These are phyloP conservation scores for Fusarium globosum DNA, from an alignment of 2,329 filamentous ascomycete genomes.

Conservation along the genomic window DNA sequence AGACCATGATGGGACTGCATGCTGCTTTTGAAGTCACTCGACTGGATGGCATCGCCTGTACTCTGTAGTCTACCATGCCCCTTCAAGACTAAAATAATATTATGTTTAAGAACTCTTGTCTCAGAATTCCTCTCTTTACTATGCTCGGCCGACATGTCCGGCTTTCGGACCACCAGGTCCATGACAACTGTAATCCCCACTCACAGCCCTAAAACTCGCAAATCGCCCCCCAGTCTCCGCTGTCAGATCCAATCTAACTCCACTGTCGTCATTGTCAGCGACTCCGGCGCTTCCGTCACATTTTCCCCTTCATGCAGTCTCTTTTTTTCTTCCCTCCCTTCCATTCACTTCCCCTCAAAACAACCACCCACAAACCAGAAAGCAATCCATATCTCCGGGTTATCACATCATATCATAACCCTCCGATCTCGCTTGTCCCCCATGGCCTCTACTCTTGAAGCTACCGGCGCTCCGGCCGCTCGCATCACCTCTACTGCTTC, in stretches of 20 bases:
- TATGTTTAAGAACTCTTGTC: background rate
- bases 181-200: constrained; percentile 14
- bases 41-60: rapidly evolving
- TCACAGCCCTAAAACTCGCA: constrained; percentile 21
- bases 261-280: constrained; percentile 30
- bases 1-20: background rate
- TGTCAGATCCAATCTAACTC: constrained; percentile 30
- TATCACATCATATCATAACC: background rate
- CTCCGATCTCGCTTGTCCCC: constrained; percentile 19
- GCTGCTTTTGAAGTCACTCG: background rate
- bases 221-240: constrained; percentile 9
- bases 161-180: constrained; percentile 5
- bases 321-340: constrained; percentile 7
- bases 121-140: too few species aligned
- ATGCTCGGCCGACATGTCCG: constrained; percentile 31
- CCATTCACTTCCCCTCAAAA: constrained; percentile 3
- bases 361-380: background rate
- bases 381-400: background rate
- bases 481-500: constrained; percentile 48
- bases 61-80: too few species aligned
- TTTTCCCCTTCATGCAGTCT: constrained; percentile 21
- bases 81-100: too few species aligned
- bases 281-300: constrained; percentile 41
- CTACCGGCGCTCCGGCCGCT: constrained; percentile 40
- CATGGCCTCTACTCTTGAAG: constrained; percentile 45